Conservation (phyloP, 495 filamentous ascomycete genomes). For the Podospora pseudopauciseta region DNA sequence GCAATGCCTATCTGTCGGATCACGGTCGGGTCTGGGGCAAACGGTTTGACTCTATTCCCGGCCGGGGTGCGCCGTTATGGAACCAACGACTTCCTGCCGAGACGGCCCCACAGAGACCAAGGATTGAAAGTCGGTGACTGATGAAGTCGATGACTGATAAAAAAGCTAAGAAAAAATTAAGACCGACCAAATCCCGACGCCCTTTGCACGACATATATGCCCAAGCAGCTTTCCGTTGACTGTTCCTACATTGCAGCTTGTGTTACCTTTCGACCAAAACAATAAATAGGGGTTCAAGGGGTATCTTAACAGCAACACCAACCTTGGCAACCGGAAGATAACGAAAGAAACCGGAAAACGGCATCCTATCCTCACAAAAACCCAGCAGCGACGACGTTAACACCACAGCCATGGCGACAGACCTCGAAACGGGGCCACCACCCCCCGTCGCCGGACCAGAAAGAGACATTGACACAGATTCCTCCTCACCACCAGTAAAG, state of each 20-base stretch:
- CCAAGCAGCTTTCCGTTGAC: background rate
- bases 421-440: background rate
- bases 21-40: background rate
- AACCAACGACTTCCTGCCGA: background rate
- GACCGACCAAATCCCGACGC: background rate
- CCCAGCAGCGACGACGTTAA: no score
- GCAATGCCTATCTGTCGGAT: background rate
- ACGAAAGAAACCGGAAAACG: background rate
- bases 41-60: background rate
- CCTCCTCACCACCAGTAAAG: background rate
- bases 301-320: background rate
- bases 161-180: background rate
- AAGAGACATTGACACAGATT: background rate
- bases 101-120: background rate
- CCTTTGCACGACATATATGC: background rate
- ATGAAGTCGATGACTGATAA: background rate
- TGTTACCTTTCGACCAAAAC: background rate
- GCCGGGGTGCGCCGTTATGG: background rate
- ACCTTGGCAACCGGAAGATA: background rate
- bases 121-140: background rate
- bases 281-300: background rate
- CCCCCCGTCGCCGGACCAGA: background rate
- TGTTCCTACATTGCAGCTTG: background rate
- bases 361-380: background rate
- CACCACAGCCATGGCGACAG: background rate